phyloP scores from a whole-genome alignment of 1,139 yeast species.

The Zygosaccharomyces sapae region DNA sequence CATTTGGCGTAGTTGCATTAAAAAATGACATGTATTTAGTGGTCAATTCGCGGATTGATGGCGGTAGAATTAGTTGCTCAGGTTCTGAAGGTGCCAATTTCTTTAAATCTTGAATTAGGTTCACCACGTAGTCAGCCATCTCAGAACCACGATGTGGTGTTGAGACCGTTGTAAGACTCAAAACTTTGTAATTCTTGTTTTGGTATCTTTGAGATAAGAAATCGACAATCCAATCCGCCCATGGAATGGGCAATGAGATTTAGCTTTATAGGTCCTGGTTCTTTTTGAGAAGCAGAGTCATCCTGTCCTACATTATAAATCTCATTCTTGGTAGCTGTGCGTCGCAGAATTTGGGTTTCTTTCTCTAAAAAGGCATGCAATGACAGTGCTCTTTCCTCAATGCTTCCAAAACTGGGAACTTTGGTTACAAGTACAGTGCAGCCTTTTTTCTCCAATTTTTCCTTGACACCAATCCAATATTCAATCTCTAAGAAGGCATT shows the following conservation, averaged over 20 bases:
- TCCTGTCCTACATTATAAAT: conserved; percentile 35
- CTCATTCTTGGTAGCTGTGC: conserved; percentile 33
- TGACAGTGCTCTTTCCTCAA: conserved; percentile 61
- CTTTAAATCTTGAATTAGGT: conserved; percentile 32
- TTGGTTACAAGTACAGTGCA: conserved; percentile 66
- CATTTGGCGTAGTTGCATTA: conserved; percentile 50
- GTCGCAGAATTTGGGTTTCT: conserved; percentile 40
- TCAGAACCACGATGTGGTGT: conserved; percentile 89
- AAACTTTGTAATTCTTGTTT: conserved; percentile 49
- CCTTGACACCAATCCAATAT: conserved; percentile 79
- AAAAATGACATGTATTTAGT: conserved; percentile 50
- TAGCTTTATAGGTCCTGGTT: conserved; percentile 41
- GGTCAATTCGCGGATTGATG: conserved; percentile 57
- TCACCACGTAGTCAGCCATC: conserved; percentile 66
- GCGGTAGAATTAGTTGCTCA: conserved; percentile 37
- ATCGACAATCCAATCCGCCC: conserved; percentile 89
- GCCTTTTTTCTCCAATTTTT: conserved; percentile 57
- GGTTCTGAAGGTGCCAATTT: conserved; percentile 13
- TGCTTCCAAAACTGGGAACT: conserved; percentile 80
- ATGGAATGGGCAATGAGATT: conserved; percentile 88
- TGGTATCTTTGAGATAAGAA: conserved; percentile 57
- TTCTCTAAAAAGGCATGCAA: conserved; percentile 51
- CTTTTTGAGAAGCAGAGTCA: conserved; percentile 18
- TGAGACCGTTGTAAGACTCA: conserved; percentile 74
- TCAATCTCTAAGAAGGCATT: conserved; percentile 48